Evolutionary conservation across 176 grass and related monocot species (phyloP).

Genomic region (Zoysia pacifica): DNA sequence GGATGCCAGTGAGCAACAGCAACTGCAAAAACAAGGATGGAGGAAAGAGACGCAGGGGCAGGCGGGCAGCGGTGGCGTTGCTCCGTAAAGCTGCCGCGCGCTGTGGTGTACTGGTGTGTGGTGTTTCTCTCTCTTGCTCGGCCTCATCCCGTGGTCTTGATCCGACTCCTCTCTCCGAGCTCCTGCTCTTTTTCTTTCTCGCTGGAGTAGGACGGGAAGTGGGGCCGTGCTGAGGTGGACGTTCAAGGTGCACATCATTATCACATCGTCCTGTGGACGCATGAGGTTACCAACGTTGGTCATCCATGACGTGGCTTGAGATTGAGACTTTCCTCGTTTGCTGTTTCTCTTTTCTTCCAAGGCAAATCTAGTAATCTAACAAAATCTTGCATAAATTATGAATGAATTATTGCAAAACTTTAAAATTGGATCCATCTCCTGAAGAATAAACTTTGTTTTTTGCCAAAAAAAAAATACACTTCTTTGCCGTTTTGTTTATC

Average conservation of each 20-base stretch:
- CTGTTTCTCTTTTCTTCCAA: slow-evolving; percentile 14
- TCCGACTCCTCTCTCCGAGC: background rate
- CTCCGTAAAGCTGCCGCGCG: too few relatives aligned
- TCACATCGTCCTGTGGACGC: slow-evolving; percentile 46
- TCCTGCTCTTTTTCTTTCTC: background rate
- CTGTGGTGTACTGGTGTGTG: background rate
- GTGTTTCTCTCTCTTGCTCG: background rate
- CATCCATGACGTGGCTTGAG: background rate
- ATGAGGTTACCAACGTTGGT: background rate
- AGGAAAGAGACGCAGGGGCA: background rate
- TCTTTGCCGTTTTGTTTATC: too few relatives aligned
- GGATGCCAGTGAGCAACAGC: background rate
- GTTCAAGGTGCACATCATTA: slow-evolving; percentile 44
- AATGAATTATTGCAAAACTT: background rate
- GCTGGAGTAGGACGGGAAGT: background rate
- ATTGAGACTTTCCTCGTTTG: background rate
- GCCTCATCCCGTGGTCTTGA: too few relatives aligned
- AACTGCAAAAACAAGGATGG: slow-evolving; percentile 1
- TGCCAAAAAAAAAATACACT: too few relatives aligned
- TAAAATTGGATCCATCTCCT: too few relatives aligned
- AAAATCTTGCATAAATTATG: background rate
- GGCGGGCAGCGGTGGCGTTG: too few relatives aligned
- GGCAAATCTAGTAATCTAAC: background rate
- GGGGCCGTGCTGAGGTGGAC: background rate
- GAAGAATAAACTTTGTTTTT: too few relatives aligned